Evolutionary conservation across 2,329 filamentous ascomycete species (phyloP).

Genomic region (Aspergillus nomiae): DNA sequence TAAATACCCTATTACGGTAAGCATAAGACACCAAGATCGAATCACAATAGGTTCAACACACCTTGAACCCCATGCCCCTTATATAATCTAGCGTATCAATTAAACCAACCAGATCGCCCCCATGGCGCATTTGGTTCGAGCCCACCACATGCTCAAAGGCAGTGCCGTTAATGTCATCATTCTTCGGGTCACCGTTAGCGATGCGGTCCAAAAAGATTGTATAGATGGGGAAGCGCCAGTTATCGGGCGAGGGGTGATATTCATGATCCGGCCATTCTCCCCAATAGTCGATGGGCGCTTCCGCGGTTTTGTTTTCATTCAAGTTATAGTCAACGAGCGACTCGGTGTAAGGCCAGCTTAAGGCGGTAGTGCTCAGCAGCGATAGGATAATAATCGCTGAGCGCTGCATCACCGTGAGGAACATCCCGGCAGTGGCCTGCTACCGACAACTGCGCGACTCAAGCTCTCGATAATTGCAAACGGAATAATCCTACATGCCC

Average conservation of each 20-base stretch:
- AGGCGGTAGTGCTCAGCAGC: conserved; percentile 1
- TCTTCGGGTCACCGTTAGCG: conserved; percentile 65
- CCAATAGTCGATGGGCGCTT: conserved; percentile 57
- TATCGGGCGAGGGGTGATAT: conserved; percentile 58
- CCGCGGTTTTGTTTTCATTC: conserved; percentile 60
- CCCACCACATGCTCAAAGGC: conserved; percentile 62
- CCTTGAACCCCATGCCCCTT: conserved; percentile 65
- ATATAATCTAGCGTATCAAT: conserved; percentile 65
- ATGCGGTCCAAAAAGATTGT: conserved; percentile 65
- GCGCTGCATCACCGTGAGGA: conserved; percentile 5
- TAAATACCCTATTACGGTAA: conserved; percentile 53
- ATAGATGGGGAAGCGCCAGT: conserved; percentile 69
- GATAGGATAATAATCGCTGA: conserved; percentile 7
- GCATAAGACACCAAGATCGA: background rate
- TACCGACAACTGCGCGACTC: conserved; percentile 4
- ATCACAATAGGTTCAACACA: conserved; percentile 22
- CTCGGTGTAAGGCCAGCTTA: conserved; percentile 52
- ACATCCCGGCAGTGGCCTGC: conserved; percentile 7
- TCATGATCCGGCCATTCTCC: conserved; percentile 57
- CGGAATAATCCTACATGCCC: conserved; percentile 8
- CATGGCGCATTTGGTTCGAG: conserved; percentile 65
- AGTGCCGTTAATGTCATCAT: conserved; percentile 65
- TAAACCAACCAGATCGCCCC: conserved; percentile 61
- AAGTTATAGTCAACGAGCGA: conserved; percentile 59
- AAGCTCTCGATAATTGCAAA: background rate